Evolutionary conservation across 441 rosid genomes (phyloP).

Genomic region (Lepidium campestre): DNA sequence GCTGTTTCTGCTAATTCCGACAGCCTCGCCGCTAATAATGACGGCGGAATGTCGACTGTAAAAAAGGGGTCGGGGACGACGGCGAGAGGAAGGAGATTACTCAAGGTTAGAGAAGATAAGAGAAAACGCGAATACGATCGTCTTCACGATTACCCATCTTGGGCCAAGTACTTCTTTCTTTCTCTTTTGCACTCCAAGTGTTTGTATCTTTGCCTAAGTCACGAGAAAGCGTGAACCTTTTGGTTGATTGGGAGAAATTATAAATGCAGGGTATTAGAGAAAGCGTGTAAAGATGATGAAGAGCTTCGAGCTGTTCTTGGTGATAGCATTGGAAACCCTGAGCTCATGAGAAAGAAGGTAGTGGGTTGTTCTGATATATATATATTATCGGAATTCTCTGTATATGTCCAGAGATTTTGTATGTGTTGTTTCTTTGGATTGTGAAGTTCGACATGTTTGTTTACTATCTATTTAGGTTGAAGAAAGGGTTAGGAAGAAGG

Average conservation of each 20-base stretch:
- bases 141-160: constrained; percentile 71
- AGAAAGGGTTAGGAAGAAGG: constrained; percentile 80
- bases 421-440: neutral
- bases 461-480: constrained; percentile 44
- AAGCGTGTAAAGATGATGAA: constrained; percentile 73
- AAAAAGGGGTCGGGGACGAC: constrained; percentile 67
- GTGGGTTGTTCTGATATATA: neutral
- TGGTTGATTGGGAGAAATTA: neutral
- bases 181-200: constrained; percentile 18
- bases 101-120: constrained; percentile 80
- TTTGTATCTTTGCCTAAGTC: constrained; percentile 31
- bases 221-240: neutral
- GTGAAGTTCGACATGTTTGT: neutral
- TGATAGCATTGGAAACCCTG: constrained; percentile 88
- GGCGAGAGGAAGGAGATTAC: constrained; percentile 81
- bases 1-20: constrained; percentile 12
- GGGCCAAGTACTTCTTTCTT: constrained; percentile 65
- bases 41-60: neutral
- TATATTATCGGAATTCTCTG: neutral
- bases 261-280: constrained; percentile 59
- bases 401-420: neutral
- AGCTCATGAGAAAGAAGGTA: constrained; percentile 85
- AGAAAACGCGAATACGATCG: constrained; percentile 72
- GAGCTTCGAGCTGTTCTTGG: constrained; percentile 92
- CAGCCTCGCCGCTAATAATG: constrained; percentile 1